phyloP scores from a whole-genome alignment of 1,139 yeast species.

The Candida sanyaensis region DNA sequence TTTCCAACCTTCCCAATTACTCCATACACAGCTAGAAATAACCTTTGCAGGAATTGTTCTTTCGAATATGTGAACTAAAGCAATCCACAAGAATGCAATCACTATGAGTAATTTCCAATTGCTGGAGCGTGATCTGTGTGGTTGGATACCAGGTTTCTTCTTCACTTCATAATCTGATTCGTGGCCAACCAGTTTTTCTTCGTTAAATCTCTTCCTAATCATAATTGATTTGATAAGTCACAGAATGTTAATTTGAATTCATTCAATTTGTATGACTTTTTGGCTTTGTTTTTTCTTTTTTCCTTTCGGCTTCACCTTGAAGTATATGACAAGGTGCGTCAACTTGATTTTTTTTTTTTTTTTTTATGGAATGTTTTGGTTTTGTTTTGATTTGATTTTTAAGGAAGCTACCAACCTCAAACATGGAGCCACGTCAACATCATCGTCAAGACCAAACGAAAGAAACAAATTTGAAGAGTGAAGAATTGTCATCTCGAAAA shows the following conservation, averaged over 20 bases:
- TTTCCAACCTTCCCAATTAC: constrained; percentile 59
- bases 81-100: constrained; percentile 38
- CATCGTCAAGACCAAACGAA: background rate
- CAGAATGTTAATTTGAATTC: background rate
- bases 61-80: constrained; percentile 60
- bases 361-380: background rate
- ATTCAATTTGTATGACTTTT: background rate
- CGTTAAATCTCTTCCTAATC: background rate
- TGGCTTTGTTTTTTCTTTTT: background rate
- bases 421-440: background rate
- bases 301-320: background rate
- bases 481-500: constrained; percentile 2
- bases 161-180: background rate
- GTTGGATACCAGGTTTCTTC: background rate
- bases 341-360: background rate
- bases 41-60: constrained; percentile 52
- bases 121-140: background rate
- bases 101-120: constrained; percentile 1
- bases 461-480: background rate
- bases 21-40: constrained; percentile 61
- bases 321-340: no score
- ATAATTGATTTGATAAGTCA: background rate
- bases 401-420: background rate
- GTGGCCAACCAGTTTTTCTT: background rate
- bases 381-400: background rate